Conservation (phyloP, 177 flowering plant genomes). For the Vitis hybrid region DNA sequence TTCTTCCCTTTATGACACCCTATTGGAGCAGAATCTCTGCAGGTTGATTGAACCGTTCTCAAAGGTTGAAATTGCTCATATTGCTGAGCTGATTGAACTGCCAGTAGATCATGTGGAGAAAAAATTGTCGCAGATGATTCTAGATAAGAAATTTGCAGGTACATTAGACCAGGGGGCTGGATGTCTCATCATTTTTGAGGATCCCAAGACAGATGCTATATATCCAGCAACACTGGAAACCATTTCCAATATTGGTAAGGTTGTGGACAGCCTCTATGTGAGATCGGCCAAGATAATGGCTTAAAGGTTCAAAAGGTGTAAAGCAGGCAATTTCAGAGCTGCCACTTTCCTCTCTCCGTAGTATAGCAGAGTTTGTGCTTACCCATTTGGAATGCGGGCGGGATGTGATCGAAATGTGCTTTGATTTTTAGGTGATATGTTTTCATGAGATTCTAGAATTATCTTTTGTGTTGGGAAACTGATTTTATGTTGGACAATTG, state of each 20-base stretch:
- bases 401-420: too few species aligned
- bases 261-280: constrained; percentile 76
- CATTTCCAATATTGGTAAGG: constrained; percentile 78
- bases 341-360: too few species aligned
- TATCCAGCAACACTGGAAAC: constrained; percentile 80
- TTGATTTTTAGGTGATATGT: too few species aligned
- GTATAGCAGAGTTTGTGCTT: too few species aligned
- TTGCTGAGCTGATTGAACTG: constrained; percentile 76
- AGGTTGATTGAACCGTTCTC: constrained; percentile 85
- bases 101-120: constrained; percentile 76
- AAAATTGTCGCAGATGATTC: constrained; percentile 82
- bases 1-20: constrained; percentile 77
- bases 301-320: too few species aligned
- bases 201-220: constrained; percentile 72
- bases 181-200: constrained; percentile 76
- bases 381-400: too few species aligned
- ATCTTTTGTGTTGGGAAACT: too few species aligned
- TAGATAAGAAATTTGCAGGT: constrained; percentile 87
- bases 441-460: too few species aligned
- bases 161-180: constrained; percentile 79
- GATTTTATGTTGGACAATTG: too few species aligned
- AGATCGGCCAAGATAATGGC: constrained; percentile 87
- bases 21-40: constrained; percentile 67
- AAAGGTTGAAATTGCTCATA: constrained; percentile 74
- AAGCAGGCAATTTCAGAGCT: too few species aligned